phyloP scores from a whole-genome alignment of 306 rosid species.

The Acacia confusa region DNA sequence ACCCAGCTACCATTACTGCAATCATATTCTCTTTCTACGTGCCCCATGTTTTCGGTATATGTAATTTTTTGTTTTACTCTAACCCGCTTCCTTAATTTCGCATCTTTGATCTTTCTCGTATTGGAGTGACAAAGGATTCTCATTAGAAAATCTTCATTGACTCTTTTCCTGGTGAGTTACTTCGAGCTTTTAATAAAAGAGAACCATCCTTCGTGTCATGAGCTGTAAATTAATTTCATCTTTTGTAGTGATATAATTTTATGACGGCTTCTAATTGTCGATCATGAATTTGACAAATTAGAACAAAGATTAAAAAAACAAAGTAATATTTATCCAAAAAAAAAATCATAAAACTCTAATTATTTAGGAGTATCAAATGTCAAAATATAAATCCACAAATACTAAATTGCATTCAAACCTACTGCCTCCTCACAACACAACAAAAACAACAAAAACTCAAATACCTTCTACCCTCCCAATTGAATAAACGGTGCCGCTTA shows the following conservation, averaged over 20 bases:
- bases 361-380: too few relatives aligned
- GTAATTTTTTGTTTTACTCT: neutral
- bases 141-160: neutral
- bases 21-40: neutral
- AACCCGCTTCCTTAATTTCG: neutral
- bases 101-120: neutral
- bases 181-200: neutral
- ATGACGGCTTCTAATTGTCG: neutral
- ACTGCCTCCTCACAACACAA: too few relatives aligned
- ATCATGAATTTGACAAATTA: neutral
- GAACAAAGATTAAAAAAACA: too few relatives aligned
- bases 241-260: neutral
- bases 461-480: too few relatives aligned
- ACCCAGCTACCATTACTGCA: slow-evolving; percentile 15
- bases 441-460: too few relatives aligned
- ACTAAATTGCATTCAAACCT: too few relatives aligned
- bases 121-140: neutral
- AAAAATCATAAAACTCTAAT: too few relatives aligned
- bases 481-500: too few relatives aligned
- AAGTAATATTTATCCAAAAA: too few relatives aligned
- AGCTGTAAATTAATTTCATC: neutral
- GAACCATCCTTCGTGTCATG: neutral
- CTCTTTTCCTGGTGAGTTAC: neutral
- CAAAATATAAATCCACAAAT: too few relatives aligned
- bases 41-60: neutral